A percentile compares a stretch with the other conserved stretches of the same genome.
phyloP scores from a whole-genome alignment of 2,329 filamentous ascomycete species.

The Tympanopsis confertula region DNA sequence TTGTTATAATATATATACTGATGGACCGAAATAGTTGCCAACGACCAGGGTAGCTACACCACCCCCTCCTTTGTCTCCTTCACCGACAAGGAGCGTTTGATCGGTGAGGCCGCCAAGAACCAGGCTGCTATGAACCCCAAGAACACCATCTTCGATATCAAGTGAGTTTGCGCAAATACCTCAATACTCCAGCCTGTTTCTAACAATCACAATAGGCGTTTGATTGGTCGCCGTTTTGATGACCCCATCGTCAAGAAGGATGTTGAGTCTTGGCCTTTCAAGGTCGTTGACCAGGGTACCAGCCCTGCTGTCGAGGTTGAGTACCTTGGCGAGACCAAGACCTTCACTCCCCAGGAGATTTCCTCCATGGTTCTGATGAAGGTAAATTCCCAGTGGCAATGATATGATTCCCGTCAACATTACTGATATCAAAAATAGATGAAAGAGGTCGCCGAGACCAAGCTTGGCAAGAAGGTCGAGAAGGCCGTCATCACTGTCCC shows the following conservation, averaged over 20 bases:
- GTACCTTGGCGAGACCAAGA: constrained; percentile 90
- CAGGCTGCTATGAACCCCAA: constrained; percentile 98
- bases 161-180: constrained; percentile 44
- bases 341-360: constrained; percentile 95
- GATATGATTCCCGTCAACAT: constrained; percentile 1
- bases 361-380: constrained; percentile 98
- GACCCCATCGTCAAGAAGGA: constrained; percentile 98
- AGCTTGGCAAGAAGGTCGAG: constrained; percentile 97
- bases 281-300: constrained; percentile 80
- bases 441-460: constrained; percentile 97
- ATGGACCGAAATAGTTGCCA: constrained; percentile 62
- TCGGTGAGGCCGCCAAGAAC: constrained; percentile 99
- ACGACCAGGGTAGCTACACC: constrained; percentile 98
- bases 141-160: constrained; percentile 99
- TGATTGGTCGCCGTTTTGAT: constrained; percentile 91
- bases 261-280: constrained; percentile 98
- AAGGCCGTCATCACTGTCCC: constrained; percentile 99
- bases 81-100: constrained; percentile 96
- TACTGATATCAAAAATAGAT: constrained; percentile 45
- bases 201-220: constrained; percentile 50
- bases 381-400: constrained; percentile 38
- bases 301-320: constrained; percentile 89
- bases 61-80: constrained; percentile 99
- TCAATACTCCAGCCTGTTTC: constrained; percentile 2
- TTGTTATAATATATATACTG: too few relatives aligned